phyloP scores from a whole-genome alignment of 208 protist genomes.

The Blastocrithidia nonstop region DNA sequence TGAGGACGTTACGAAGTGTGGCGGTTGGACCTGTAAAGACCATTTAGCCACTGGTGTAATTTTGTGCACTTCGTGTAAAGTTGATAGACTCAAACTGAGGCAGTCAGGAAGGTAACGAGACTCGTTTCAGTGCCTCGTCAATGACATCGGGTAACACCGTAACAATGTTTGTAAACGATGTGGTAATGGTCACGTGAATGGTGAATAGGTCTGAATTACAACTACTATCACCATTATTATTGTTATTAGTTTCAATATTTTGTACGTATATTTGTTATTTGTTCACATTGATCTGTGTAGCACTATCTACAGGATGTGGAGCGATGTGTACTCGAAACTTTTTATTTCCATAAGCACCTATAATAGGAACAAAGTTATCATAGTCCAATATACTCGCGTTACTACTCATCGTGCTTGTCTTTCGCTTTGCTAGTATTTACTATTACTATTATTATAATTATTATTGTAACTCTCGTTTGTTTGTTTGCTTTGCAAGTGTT shows the following conservation, averaged over 20 bases:
- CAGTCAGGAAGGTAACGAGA: slow-evolving; percentile 56
- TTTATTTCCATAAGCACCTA: slow-evolving; percentile 15
- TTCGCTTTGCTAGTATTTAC: not conserved
- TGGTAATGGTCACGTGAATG: slow-evolving; percentile 45
- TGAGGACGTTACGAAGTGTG: slow-evolving; percentile 47
- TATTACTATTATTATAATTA: slow-evolving; percentile 1
- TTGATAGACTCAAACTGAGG: slow-evolving; percentile 63
- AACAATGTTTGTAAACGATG: slow-evolving; percentile 26
- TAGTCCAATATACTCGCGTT: slow-evolving; percentile 17
- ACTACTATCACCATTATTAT: not conserved
- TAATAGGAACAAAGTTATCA: slow-evolving; percentile 30
- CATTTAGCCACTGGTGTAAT: slow-evolving; percentile 56
- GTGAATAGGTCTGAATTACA: slow-evolving; percentile 45
- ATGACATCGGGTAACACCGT: slow-evolving; percentile 72
- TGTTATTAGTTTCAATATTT: not conserved
- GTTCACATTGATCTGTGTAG: no score
- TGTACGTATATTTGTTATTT: no score
- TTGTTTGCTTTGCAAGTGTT: not conserved
- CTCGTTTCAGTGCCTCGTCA: slow-evolving; percentile 30
- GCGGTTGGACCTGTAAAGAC: slow-evolving; percentile 68
- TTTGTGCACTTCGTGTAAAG: slow-evolving; percentile 61
- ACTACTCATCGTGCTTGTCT: slow-evolving; percentile 9
- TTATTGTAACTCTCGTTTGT: not conserved
- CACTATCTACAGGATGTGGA: slow-evolving; percentile 10
- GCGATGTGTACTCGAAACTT: slow-evolving; percentile 35